Percentiles rank a stretch among this genome's conserved stretches.
phyloP scores from a whole-genome alignment of 805 yeast genomes.

The Sugiyamaella valdiviana region DNA sequence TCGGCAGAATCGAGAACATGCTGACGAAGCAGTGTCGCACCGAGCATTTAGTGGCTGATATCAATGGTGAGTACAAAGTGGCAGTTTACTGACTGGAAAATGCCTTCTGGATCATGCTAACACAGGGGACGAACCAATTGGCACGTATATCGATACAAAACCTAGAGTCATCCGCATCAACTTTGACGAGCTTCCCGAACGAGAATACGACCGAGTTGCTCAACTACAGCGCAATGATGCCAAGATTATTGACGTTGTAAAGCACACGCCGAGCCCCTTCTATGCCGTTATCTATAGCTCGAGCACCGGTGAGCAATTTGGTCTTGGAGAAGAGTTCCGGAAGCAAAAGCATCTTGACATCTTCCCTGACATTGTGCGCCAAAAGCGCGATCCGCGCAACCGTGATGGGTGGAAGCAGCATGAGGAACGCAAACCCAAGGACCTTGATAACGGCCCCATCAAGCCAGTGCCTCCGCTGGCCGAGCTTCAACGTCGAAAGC shows the following conservation, averaged over 20 bases:
- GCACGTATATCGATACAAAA: conserved; percentile 51
- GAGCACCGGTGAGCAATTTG: conserved; percentile 20
- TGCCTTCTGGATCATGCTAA: not conserved
- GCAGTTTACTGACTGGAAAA: conserved; percentile 15
- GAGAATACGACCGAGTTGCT: conserved; percentile 29
- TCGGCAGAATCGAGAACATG: conserved; percentile 38
- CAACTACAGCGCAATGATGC: conserved; percentile 41
- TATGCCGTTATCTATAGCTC: conserved; percentile 56
- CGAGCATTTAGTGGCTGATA: conserved; percentile 34
- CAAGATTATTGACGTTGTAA: conserved; percentile 48
- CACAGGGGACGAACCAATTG: conserved; percentile 15
- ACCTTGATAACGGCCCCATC: not conserved
- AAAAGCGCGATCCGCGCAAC: conserved; percentile 26
- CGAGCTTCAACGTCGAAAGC: not conserved
- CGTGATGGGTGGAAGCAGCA: conserved; percentile 20
- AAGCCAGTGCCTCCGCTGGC: conserved; percentile 12
- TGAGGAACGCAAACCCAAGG: conserved; percentile 14
- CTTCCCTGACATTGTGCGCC: conserved; percentile 23
- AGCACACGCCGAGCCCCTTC: conserved; percentile 70
- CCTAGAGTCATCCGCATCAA: conserved; percentile 53
- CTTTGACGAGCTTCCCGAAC: conserved; percentile 42
- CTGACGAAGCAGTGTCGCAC: conserved; percentile 47
- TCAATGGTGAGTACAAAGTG: conserved; percentile 38
- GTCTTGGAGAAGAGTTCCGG: conserved; percentile 8
- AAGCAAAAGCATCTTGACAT: conserved; percentile 14